Percentiles rank a stretch among this genome's conserved stretches.
Conservation (phyloP, 2,329 filamentous ascomycete genomes). For the Fusarium torreyae region DNA sequence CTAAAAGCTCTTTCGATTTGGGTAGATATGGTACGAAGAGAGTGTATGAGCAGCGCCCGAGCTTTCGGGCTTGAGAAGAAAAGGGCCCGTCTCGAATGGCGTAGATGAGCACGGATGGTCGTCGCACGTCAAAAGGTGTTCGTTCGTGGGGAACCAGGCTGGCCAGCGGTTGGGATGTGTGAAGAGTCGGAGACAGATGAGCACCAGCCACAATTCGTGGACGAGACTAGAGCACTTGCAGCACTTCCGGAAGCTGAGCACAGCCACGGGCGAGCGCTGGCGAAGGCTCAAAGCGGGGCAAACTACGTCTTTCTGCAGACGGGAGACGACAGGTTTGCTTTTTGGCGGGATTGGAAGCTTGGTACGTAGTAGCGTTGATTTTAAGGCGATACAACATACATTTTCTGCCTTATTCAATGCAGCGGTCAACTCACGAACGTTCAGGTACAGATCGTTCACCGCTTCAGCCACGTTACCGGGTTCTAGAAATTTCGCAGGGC, state of each 20-base stretch:
- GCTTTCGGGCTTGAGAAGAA: conserved; percentile 46
- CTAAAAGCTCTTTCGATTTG: conserved; percentile 22
- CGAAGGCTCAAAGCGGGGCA: conserved; percentile 36
- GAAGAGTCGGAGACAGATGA: conserved; percentile 30
- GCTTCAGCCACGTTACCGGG: conserved; percentile 34
- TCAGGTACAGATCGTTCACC: conserved; percentile 25
- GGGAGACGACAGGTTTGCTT: conserved; percentile 25
- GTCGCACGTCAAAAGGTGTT: conserved; percentile 49
- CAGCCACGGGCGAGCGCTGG: conserved; percentile 27
- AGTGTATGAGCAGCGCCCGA: conserved; percentile 45
- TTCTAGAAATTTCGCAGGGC: conserved; percentile 42
- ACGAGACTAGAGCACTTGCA: conserved; percentile 26
- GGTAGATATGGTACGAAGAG: conserved; percentile 33
- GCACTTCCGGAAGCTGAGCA: conserved; percentile 18
- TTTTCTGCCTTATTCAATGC: conserved; percentile 9
- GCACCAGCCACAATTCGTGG: conserved; percentile 41
- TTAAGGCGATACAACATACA: conserved; percentile 5
- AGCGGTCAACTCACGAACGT: conserved; percentile 30
- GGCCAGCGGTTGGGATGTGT: conserved; percentile 39
- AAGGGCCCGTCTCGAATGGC: conserved; percentile 48
- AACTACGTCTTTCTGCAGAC: conserved; percentile 37
- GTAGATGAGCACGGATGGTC: conserved; percentile 47
- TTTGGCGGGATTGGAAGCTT: conserved; percentile 10
- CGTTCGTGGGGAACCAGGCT: conserved; percentile 44
- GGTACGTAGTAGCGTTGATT: conserved; percentile 12